Conservation (phyloP, 2,329 filamentous ascomycete species). For the Emericellopsis atlantica region DNA sequence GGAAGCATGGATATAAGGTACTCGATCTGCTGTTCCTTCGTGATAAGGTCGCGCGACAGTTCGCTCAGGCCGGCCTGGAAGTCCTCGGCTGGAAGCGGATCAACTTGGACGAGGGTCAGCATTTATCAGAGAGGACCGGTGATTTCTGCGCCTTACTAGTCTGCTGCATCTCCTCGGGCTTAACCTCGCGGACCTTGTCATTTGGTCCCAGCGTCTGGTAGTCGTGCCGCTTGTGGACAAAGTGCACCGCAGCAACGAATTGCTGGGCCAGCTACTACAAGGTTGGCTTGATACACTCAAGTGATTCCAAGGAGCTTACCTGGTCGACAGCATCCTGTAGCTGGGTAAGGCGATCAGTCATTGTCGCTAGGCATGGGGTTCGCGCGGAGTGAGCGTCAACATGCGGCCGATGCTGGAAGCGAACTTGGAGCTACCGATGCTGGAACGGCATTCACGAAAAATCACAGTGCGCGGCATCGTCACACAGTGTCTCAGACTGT, state of each 20-base stretch:
- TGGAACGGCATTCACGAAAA: background rate
- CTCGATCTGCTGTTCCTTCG: conserved; percentile 78
- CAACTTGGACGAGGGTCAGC: conserved; percentile 27
- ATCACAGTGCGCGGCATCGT: background rate
- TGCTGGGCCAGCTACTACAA: conserved; percentile 47
- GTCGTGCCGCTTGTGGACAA: conserved; percentile 56
- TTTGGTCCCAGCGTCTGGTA: conserved; percentile 43
- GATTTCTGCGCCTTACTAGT: conserved; percentile 27
- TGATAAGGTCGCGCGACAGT: conserved; percentile 61
- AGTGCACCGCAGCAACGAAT: conserved; percentile 55
- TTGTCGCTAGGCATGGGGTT: conserved; percentile 14
- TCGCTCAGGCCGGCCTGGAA: conserved; percentile 59
- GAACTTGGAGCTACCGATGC: background rate
- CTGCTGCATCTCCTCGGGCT: conserved; percentile 34
- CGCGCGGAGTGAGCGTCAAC: no score
- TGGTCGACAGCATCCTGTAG: conserved; percentile 77
- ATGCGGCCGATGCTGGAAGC: no score
- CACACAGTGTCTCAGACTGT: background rate
- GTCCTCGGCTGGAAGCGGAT: conserved; percentile 48
- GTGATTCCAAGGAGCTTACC: conserved; percentile 28
- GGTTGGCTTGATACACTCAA: background rate
- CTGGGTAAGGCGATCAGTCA: conserved; percentile 70
- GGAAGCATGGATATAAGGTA: conserved; percentile 62
- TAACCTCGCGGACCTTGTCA: conserved; percentile 47
- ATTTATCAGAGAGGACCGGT: background rate